Conservation (phyloP, 1,139 yeast genomes). For the Geotrichum australiense region DNA sequence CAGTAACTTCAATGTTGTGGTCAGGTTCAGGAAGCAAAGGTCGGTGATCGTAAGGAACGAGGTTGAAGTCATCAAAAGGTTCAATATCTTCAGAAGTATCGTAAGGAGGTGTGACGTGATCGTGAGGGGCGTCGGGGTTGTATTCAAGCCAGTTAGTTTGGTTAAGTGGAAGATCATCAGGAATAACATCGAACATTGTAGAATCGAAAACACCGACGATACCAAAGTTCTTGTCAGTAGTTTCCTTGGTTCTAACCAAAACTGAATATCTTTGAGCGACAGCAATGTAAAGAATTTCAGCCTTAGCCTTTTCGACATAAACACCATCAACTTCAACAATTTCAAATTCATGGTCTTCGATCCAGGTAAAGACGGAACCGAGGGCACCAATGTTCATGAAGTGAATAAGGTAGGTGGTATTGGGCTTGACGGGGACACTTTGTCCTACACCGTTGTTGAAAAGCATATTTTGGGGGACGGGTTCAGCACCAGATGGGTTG, state of each 20-base stretch:
- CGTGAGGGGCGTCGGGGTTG: slow-evolving; percentile 40
- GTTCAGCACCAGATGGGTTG: slow-evolving; percentile 97
- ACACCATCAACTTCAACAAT: slow-evolving; percentile 83
- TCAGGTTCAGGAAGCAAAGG: slow-evolving; percentile 60
- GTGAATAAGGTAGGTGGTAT: slow-evolving; percentile 72
- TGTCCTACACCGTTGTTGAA: slow-evolving; percentile 71
- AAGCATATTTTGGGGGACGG: slow-evolving; percentile 73
- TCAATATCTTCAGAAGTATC: slow-evolving; percentile 33
- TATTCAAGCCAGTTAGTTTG: slow-evolving; percentile 69
- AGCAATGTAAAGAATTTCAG: slow-evolving; percentile 56
- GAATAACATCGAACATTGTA: slow-evolving; percentile 69
- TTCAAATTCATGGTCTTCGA: slow-evolving; percentile 77
- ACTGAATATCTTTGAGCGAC: slow-evolving; percentile 77
- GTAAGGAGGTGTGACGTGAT: slow-evolving; percentile 38
- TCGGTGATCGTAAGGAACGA: slow-evolving; percentile 49
- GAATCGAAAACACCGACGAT: slow-evolving; percentile 72
- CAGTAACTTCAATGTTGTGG: slow-evolving; percentile 54
- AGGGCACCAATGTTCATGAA: slow-evolving; percentile 80
- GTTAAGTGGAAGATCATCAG: slow-evolving; percentile 55
- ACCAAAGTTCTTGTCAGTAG: slow-evolving; percentile 57
- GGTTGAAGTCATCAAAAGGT: slow-evolving; percentile 50
- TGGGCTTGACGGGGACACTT: slow-evolving; percentile 67
- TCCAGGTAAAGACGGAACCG: slow-evolving; percentile 74
- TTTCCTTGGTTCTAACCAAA: slow-evolving; percentile 60
- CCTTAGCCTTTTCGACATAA: slow-evolving; percentile 57